Base-by-base conservation (phyloP, 768 basidiomycete genomes). In the Tricholomella constricta region DNA sequence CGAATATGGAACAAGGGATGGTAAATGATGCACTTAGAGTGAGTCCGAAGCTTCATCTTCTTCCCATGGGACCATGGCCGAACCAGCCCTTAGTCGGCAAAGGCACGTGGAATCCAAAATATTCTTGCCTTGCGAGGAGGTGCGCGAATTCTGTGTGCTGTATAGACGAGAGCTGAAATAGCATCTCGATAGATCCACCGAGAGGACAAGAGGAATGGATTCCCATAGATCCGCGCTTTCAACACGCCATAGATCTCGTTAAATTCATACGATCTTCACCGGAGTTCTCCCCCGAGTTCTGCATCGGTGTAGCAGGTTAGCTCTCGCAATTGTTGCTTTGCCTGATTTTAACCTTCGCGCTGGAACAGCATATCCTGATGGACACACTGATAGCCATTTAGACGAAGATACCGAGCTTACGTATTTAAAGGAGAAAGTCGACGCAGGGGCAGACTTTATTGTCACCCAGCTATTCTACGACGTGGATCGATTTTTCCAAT, bases 401-500 rank as follows among this genome's bases (percentile, higher is more conserved):
- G 76, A 78, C 48, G 85, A 86, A 63, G 85, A 88, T 47, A 68
- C 72, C 36, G 81, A 89, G 62, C 71, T 98, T 15, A 73, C 79
- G 2, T 76, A 85, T 61, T 76, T 99, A 51, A 91, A 89, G 67
- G 78, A 79, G 38, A 99, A 98, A 68, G 85, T 97, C 34, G 88
- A 96, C 61, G 94, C 91, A 0, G 97, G 97, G 14, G 96, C 96
- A 2, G 91, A 98, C 63, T 98, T 93, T 66, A 91, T 99, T 55
- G 77, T 98, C 45, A 98, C 97, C 0, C 97, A 99, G 62, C 77
- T 98, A 6, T 99, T 99, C 71, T 99, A 98, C 71, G 96, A 99
- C 65, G 83, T 89, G n/a, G 86, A 94, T 44, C 79, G 80, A 14
- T 98, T 97, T 72, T 68, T 93, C 26, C 63, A 71, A 14, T 99